Conservation (phyloP, 2,329 filamentous ascomycete species). For the Fusarium denticulatum region DNA sequence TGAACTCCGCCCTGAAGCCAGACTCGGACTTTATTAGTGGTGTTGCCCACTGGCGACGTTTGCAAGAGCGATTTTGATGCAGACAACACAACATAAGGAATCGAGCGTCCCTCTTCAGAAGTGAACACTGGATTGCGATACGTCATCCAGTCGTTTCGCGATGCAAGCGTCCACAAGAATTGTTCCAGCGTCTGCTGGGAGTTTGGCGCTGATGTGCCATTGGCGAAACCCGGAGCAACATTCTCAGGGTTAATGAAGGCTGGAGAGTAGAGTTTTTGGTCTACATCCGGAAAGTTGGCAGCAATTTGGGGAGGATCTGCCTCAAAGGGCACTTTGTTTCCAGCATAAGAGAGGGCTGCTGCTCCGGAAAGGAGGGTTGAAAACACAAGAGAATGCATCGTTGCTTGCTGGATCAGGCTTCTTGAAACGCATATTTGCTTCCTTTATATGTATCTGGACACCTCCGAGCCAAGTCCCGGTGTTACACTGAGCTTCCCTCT, state of each 20-base stretch:
- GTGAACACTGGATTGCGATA: constrained; percentile 23
- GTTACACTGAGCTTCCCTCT: not conserved
- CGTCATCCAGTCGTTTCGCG: constrained; percentile 27
- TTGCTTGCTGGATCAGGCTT: not conserved
- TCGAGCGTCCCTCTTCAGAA: constrained; percentile 23
- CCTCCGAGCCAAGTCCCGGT: not conserved
- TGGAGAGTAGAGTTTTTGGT: constrained; percentile 21
- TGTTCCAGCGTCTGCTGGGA: constrained; percentile 10
- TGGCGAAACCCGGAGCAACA: not conserved
- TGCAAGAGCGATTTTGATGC: not conserved
- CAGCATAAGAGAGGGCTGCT: constrained; percentile 10
- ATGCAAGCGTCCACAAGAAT: not conserved
- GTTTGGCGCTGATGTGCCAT: constrained; percentile 24
- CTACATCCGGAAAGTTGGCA: constrained; percentile 21
- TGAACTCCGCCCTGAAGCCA: constrained; percentile 48
- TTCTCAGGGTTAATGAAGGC: constrained; percentile 11
- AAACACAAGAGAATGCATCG: not conserved
- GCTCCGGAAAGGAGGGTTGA: not conserved
- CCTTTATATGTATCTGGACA: not conserved
- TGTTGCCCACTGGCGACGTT: not conserved
- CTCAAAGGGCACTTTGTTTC: constrained; percentile 4
- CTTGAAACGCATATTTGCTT: too few relatives aligned
- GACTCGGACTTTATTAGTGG: constrained; percentile 41
- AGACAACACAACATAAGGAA: constrained; percentile 28
- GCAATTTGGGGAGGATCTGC: constrained; percentile 6